Percentiles rank a stretch among this genome's conserved stretches.
These are phyloP conservation scores for Hyphopichia pseudoburtonii DNA, from an alignment of 1,139 yeast genomes.

Conservation along the genomic window DNA sequence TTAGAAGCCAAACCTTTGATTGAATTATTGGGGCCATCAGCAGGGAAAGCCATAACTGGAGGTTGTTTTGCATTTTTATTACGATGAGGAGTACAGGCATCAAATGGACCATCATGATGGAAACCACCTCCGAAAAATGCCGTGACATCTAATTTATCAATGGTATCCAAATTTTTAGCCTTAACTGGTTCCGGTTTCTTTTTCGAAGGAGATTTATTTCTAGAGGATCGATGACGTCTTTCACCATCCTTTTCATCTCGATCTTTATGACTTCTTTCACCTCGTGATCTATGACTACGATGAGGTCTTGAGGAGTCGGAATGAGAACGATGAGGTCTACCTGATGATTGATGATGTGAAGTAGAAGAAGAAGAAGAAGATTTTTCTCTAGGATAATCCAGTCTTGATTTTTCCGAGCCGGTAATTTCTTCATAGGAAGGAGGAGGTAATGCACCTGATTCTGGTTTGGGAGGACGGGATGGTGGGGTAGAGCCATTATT, in stretches of 20 bases:
- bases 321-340: slow-evolving; percentile 15
- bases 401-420: slow-evolving; percentile 40
- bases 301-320: slow-evolving; percentile 17
- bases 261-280: slow-evolving; percentile 7
- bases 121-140: slow-evolving; percentile 94
- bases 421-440: slow-evolving; percentile 75
- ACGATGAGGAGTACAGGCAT: slow-evolving; percentile 96
- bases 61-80: slow-evolving; percentile 79
- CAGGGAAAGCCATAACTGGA: slow-evolving; percentile 94
- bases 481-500: slow-evolving; percentile 20
- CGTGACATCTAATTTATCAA: slow-evolving; percentile 92
- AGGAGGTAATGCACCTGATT: slow-evolving; percentile 31
- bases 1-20: slow-evolving; percentile 61
- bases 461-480: slow-evolving; percentile 33
- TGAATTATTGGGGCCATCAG: slow-evolving; percentile 89
- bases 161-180: slow-evolving; percentile 76
- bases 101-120: slow-evolving; percentile 99
- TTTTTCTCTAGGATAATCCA: slow-evolving; percentile 56
- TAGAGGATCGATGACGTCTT: slow-evolving; percentile 13
- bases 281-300: slow-evolving; percentile 9
- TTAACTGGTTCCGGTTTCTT: slow-evolving; percentile 45
- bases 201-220: slow-evolving; percentile 33
- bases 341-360: slow-evolving; percentile 11
- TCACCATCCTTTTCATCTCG: slow-evolving; percentile 12
- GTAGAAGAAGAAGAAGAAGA: slow-evolving; percentile 17